A percentile compares a stretch with the other conserved stretches of the same genome.
Conservation (phyloP, 2,329 filamentous ascomycete genomes). For the Polytolypa hystricis region DNA sequence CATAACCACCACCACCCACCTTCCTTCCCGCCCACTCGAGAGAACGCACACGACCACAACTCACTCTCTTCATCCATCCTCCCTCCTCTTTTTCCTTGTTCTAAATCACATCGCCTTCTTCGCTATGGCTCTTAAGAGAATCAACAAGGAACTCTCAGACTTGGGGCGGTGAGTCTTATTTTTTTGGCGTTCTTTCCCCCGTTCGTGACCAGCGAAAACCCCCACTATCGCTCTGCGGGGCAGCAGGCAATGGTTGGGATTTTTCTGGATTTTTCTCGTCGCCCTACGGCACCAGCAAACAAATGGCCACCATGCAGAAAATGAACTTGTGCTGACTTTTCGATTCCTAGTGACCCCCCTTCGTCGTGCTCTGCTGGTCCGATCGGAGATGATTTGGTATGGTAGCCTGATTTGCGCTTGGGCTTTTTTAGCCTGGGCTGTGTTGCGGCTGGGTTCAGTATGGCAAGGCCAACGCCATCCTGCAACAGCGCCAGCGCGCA, state of each 20-base stretch:
- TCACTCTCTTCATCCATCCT: background rate
- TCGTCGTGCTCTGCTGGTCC: slow-evolving; percentile 98
- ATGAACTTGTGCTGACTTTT: slow-evolving; percentile 11
- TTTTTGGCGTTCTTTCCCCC: slow-evolving; percentile 6
- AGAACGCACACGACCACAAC: background rate
- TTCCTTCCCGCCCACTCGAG: background rate
- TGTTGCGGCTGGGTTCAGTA: slow-evolving; percentile 6
- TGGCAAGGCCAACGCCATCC: slow-evolving; percentile 6
- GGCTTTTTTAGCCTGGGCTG: slow-evolving; percentile 12
- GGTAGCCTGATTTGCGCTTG: slow-evolving; percentile 30
- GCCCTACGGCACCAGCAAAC: background rate
- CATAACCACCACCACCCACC: background rate
- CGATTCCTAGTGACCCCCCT: slow-evolving; percentile 68
- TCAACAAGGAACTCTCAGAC: slow-evolving; percentile 44
- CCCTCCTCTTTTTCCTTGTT: slow-evolving; percentile 2
- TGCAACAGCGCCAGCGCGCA: background rate
- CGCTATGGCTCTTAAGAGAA: slow-evolving; percentile 42
- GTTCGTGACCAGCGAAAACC: slow-evolving; percentile 4
- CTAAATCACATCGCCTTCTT: slow-evolving; percentile 7
- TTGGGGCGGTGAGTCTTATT: slow-evolving; percentile 36
- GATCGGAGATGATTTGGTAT: slow-evolving; percentile 93
- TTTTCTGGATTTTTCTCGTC: background rate
- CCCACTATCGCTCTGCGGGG: slow-evolving; percentile 6
- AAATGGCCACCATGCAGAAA: background rate
- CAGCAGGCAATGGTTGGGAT: background rate